Conservation (phyloP, 2,329 filamentous ascomycete genomes). For the Colletotrichum caudatum region DNA sequence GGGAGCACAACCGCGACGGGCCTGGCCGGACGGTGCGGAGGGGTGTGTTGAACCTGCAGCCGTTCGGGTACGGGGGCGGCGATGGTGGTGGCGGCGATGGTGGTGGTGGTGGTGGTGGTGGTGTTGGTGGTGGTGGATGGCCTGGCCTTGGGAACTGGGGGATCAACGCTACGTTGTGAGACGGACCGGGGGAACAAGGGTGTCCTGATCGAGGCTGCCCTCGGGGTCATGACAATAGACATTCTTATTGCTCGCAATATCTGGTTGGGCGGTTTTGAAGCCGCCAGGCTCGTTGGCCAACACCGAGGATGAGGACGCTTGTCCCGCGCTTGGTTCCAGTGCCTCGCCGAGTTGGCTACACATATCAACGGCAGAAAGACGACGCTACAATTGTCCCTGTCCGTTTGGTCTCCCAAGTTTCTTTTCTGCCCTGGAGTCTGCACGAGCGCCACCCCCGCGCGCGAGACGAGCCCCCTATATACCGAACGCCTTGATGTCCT, state of each 20-base stretch:
- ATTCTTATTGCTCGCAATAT: background rate
- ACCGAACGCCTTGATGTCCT: conserved; percentile 47
- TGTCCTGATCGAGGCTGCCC: conserved; percentile 21
- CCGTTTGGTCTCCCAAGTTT: too few relatives aligned
- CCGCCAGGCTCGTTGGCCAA: too few relatives aligned
- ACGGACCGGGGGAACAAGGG: background rate
- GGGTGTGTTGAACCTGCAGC: conserved; percentile 14
- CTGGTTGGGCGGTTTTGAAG: too few relatives aligned
- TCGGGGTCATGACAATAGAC: conserved; percentile 8
- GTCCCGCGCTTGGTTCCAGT: too few relatives aligned
- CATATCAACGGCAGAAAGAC: too few relatives aligned
- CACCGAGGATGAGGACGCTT: too few relatives aligned
- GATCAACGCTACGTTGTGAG: conserved; percentile 30
- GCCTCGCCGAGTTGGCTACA: too few relatives aligned
- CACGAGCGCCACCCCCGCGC: background rate
- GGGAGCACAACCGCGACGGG: conserved; percentile 26
- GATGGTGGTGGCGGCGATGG: background rate
- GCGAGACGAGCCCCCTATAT: conserved; percentile 36
- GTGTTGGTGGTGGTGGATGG: conserved; percentile 13
- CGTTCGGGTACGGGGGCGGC: conserved; percentile 16
- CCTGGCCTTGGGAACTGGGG: conserved; percentile 28
- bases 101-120: background rate
- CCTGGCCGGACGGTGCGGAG: conserved; percentile 2
- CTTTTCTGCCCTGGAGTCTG: background rate
- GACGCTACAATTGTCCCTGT: too few relatives aligned